Evolutionary conservation across 306 rosid species (phyloP), one percentile per base, ranked within the genome.

Genomic region (Vigna unguiculata): DNA sequence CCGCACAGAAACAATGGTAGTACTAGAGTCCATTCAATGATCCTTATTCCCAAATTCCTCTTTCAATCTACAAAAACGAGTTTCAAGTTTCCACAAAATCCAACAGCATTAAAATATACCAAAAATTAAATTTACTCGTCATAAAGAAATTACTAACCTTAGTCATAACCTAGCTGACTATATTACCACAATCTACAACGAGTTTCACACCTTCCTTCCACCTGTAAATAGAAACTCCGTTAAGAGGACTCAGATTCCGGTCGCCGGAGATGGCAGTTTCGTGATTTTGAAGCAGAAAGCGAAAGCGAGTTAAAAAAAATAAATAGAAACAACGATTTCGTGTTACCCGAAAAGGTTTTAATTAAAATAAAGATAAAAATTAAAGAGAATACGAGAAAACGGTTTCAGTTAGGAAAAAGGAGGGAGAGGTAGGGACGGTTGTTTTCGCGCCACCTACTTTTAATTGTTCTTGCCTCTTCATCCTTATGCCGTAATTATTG

Each of bases 381-480:
- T 45, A 53, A 61, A 10, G 2, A n/a, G 51, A 65, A 58, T 30
- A 64, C 17, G 41, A 77, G 53, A 68, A 85, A 86, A 87, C 91
- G 86, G 89, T 84, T 90, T 84, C 85, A 22, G 90, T 87, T 80
- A 73, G 70, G 69, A 74, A 85, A 64, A 72, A 32, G 64, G 74
- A 25, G 85, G 77, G 71, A 76, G 66, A 24, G 36, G 76, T 71
- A 19, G 83, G 78, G 77, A 46, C 78, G 9, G 83, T 84, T 87
- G 74, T 69, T 88, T 87, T 88, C 86, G 91, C 96, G 97, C 97
- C 96, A 85, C 89, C 93, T 75, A 76, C 82, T 83, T 55, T 49
- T 70, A 49, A 69, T 74, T 62, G 54, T 14, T 55, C 66, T 16
- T 45, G 34, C 53, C 5, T 55, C 53, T 17, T 45, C 16, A 34